Conservation (phyloP, 2,329 filamentous ascomycete genomes). For the Aureobasidium sp. region DNA sequence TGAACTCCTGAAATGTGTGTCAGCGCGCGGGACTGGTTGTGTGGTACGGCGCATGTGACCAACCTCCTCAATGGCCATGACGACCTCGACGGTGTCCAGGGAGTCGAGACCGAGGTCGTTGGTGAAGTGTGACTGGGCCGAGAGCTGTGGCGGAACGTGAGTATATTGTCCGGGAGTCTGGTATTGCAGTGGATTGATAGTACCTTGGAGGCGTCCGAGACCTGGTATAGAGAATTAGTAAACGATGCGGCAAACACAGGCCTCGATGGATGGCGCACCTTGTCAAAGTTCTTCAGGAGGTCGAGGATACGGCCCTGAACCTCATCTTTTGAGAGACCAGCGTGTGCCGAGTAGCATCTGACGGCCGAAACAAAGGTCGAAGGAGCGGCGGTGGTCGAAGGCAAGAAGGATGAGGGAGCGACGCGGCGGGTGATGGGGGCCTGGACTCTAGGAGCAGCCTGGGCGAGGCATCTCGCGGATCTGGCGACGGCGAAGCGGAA, state of each 20-base stretch:
- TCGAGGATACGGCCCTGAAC: slow-evolving; percentile 88
- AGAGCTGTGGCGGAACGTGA: slow-evolving; percentile 58
- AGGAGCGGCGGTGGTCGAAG: slow-evolving; percentile 51
- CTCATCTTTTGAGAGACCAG: slow-evolving; percentile 70
- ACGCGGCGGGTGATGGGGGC: slow-evolving; percentile 50
- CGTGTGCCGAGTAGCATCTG: slow-evolving; percentile 78
- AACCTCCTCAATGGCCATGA: slow-evolving; percentile 99
- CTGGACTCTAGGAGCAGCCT: slow-evolving; percentile 33
- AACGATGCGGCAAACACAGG: background rate
- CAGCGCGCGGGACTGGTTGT: slow-evolving; percentile 39
- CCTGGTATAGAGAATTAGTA: slow-evolving; percentile 38
- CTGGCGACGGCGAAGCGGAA: slow-evolving; percentile 81
- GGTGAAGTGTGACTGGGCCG: slow-evolving; percentile 75
- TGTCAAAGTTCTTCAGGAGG: slow-evolving; percentile 93
- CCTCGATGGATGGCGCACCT: slow-evolving; percentile 46
- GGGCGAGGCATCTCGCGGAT: slow-evolving; percentile 51
- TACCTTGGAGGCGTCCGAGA: slow-evolving; percentile 53
- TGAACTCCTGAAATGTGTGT: slow-evolving; percentile 52
- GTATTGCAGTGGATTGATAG: background rate
- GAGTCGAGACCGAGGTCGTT: slow-evolving; percentile 94
- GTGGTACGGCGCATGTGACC: slow-evolving; percentile 28
- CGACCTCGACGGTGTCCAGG: slow-evolving; percentile 97
- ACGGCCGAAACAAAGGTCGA: slow-evolving; percentile 58
- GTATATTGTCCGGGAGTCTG: background rate
- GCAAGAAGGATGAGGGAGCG: slow-evolving; percentile 51